These are phyloP conservation scores for Microdochium nivale DNA, from an alignment of 2,329 filamentous ascomycete species.

Conservation along the genomic window DNA sequence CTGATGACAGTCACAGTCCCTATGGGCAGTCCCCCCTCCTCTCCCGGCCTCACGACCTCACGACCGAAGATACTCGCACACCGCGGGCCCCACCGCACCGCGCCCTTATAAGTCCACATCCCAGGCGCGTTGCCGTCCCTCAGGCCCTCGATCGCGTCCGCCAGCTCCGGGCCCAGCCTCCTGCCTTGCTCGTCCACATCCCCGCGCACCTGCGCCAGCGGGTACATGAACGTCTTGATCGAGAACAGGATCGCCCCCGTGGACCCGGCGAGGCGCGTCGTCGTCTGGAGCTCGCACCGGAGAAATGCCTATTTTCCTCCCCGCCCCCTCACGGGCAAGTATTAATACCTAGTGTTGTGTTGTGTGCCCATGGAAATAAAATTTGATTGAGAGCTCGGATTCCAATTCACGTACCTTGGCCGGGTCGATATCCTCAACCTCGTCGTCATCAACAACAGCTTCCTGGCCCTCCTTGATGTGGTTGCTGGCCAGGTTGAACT, in stretches of 20 bases:
- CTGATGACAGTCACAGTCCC: no score
- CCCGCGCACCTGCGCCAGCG: constrained; percentile 35
- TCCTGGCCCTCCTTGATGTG: constrained; percentile 24
- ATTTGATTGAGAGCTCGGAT: neutral
- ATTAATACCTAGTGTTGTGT: no score
- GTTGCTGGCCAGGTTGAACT: constrained; percentile 31
- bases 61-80: neutral
- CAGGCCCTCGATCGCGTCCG: constrained; percentile 44
- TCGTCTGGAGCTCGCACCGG: constrained; percentile 42
- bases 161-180: constrained; percentile 31
- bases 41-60: no score
- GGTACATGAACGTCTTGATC: constrained; percentile 47
- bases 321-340: neutral
- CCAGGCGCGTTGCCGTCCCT: constrained; percentile 39
- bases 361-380: no score
- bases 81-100: constrained; percentile 15
- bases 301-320: constrained; percentile 22
- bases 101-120: constrained; percentile 46
- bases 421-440: constrained; percentile 28
- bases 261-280: constrained; percentile 35
- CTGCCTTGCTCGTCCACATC: constrained; percentile 24
- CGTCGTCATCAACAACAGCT: no score
- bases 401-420: constrained; percentile 25
- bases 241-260: constrained; percentile 41
- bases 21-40: no score